Evolutionary conservation across 768 basidiomycete genomes (phyloP).

Genomic region (Tremella fuciformis): DNA sequence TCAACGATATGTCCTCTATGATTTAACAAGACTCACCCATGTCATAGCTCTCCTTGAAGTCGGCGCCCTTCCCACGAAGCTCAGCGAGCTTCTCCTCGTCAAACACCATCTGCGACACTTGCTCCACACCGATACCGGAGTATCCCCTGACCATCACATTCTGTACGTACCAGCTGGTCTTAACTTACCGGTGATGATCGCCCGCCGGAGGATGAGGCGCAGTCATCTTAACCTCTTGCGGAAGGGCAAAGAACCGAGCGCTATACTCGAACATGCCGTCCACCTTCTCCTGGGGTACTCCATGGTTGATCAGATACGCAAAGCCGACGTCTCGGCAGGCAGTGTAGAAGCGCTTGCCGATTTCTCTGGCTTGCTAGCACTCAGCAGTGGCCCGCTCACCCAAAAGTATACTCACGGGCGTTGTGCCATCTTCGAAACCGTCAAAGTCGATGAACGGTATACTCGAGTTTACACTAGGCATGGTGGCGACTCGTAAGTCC

Average conservation of each 20-base stretch:
- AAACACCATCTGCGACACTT: slow-evolving; percentile 35
- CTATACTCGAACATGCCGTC: slow-evolving; percentile 32
- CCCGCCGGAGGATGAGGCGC: slow-evolving; percentile 35
- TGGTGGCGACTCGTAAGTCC: slow-evolving; percentile 4
- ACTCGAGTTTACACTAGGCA: slow-evolving; percentile 15
- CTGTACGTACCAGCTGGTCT: neutral
- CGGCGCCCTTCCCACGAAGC: slow-evolving; percentile 11
- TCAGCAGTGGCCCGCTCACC: neutral
- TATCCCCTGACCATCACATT: slow-evolving; percentile 19
- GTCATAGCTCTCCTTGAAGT: slow-evolving; percentile 20
- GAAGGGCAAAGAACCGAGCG: slow-evolving; percentile 31
- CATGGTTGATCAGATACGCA: slow-evolving; percentile 32
- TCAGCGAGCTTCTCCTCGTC: slow-evolving; percentile 22
- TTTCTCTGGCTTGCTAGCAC: slow-evolving; percentile 6
- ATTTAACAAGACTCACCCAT: slow-evolving; percentile 12
- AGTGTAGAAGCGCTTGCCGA: slow-evolving; percentile 25
- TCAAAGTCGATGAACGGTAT: slow-evolving; percentile 31
- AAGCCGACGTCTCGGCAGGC: slow-evolving; percentile 43
- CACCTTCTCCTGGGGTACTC: slow-evolving; percentile 24
- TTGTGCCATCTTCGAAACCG: slow-evolving; percentile 25
- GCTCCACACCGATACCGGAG: slow-evolving; percentile 36
- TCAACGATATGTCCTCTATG: too few relatives aligned
- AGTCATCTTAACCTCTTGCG: slow-evolving; percentile 33
- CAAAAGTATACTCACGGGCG: neutral
- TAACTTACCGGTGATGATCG: slow-evolving; percentile 19